These are phyloP conservation scores for Balakata baccata DNA, from an alignment of 345 rosid species.

Conservation along the genomic window DNA sequence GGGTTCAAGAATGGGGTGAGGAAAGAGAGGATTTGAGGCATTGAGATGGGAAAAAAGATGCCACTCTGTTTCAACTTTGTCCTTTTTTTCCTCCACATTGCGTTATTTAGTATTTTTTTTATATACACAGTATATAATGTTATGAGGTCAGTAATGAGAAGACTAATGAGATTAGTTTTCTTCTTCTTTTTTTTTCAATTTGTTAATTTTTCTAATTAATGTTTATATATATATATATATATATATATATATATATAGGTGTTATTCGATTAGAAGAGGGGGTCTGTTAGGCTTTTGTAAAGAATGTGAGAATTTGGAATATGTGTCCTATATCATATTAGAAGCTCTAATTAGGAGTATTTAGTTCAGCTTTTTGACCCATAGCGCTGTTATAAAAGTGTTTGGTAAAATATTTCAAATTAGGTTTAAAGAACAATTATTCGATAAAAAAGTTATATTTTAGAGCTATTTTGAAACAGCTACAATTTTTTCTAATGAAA, in stretches of 20 bases:
- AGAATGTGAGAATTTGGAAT: conserved; percentile 5
- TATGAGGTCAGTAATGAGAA: not conserved
- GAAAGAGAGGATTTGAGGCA: conserved; percentile 48
- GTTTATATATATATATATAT: not conserved
- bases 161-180: not conserved
- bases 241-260: not conserved
- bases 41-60: conserved; percentile 32
- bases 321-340: conserved; percentile 18
- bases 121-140: conserved; percentile 11
- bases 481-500: too few species aligned
- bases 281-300: not conserved
- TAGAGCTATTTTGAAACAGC: too few species aligned
- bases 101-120: not conserved
- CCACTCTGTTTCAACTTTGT: conserved; percentile 21
- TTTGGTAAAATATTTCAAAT: too few species aligned
- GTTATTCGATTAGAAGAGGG: conserved; percentile 8
- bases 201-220: not conserved
- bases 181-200: conserved; percentile 5
- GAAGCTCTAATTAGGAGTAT: conserved; percentile 10
- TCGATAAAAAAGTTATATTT: too few species aligned
- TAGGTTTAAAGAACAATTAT: too few species aligned
- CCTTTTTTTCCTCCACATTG: conserved; percentile 3
- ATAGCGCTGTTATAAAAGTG: too few species aligned
- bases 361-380: too few species aligned
- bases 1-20: conserved; percentile 43